Conservation (phyloP, 805 yeast genomes). For the Barnettozyma pratensis region DNA sequence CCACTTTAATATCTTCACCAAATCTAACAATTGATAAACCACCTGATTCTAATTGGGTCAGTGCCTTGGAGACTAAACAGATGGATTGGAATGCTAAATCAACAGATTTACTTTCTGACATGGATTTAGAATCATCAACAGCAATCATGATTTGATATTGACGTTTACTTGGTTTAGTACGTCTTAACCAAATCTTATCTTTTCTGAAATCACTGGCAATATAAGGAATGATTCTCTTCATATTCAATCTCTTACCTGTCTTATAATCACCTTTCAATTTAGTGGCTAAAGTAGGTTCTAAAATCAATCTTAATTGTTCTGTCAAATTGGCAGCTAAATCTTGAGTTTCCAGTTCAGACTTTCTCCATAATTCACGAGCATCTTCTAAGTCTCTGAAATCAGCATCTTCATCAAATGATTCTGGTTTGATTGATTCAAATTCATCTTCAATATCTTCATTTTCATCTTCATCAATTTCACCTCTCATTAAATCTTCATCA, state of each 20-base stretch:
- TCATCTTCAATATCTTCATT: conserved; percentile 24
- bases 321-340: conserved; percentile 83
- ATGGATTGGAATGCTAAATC: conserved; percentile 92
- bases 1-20: conserved; percentile 78
- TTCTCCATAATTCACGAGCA: conserved; percentile 76
- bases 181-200: conserved; percentile 96
- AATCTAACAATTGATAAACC: conserved; percentile 85
- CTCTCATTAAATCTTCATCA: conserved; percentile 30
- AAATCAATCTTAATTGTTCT: conserved; percentile 86
- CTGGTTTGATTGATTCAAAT: conserved; percentile 18
- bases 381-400: conserved; percentile 51
- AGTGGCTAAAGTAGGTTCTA: conserved; percentile 96
- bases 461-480: conserved; percentile 24
- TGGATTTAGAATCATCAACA: conserved; percentile 94
- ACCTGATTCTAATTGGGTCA: conserved; percentile 92
- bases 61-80: conserved; percentile 88
- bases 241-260: conserved; percentile 93
- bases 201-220: conserved; percentile 96
- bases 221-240: conserved; percentile 96
- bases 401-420: conserved; percentile 21
- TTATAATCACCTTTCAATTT: conserved; percentile 93
- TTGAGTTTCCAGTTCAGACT: conserved; percentile 78
- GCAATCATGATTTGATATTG: conserved; percentile 97
- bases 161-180: conserved; percentile 96
- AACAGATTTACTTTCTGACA: conserved; percentile 89